phyloP scores from a whole-genome alignment of 73 alveolate species.

The Paramecium tetraurelia region DNA sequence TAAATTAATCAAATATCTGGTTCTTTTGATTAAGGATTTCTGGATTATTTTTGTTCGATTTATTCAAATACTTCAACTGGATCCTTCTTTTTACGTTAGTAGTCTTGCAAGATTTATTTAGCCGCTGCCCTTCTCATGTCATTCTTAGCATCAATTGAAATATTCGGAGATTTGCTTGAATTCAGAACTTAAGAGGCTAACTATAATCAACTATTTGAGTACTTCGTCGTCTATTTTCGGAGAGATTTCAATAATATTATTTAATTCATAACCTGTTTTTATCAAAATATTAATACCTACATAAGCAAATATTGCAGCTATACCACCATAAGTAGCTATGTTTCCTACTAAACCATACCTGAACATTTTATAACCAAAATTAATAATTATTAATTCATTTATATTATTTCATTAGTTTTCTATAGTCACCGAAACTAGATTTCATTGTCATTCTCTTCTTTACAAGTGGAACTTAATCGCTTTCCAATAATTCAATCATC shows the following conservation, averaged over 20 bases:
- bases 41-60: neutral
- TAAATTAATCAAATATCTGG: slow-evolving; percentile 4
- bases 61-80: neutral
- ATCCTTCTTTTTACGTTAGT: neutral
- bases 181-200: neutral
- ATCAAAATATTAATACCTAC: neutral
- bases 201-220: neutral
- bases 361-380: slow-evolving; percentile 13
- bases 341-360: slow-evolving; percentile 5
- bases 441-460: slow-evolving; percentile 56
- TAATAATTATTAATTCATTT: slow-evolving; percentile 30
- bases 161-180: slow-evolving; percentile 3
- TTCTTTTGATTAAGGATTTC: neutral
- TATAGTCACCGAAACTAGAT: slow-evolving; percentile 54
- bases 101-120: neutral
- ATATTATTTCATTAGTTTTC: slow-evolving; percentile 54
- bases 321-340: neutral
- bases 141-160: neutral
- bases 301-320: slow-evolving; percentile 1
- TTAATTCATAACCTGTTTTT: neutral
- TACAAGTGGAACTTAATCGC: slow-evolving; percentile 1
- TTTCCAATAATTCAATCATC: slow-evolving; percentile 43
- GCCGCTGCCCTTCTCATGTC: slow-evolving; percentile 12
- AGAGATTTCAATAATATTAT: neutral
- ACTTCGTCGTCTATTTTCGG: neutral